Conservation (phyloP, 352 stramenopile species). For the Globisporangium cylindrosporum region DNA sequence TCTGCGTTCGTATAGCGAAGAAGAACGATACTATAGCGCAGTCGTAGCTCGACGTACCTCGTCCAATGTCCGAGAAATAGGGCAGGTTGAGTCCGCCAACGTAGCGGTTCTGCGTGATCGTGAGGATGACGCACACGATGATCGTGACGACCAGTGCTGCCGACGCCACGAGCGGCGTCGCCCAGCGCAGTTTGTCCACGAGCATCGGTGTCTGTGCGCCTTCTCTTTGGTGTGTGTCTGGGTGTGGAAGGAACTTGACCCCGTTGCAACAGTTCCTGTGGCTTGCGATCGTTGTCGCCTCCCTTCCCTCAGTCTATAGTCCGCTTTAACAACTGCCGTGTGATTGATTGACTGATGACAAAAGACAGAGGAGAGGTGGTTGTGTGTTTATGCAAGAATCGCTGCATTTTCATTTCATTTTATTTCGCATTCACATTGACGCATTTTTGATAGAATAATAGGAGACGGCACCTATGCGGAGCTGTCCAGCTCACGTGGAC, state of each 20-base stretch:
- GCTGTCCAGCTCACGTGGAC: neutral
- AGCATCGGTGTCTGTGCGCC: neutral
- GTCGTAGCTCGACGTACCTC: slow-evolving; percentile 20
- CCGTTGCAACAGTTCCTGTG: neutral
- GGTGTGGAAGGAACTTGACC: neutral
- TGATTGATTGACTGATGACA: neutral
- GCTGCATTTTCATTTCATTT: slow-evolving; percentile 1
- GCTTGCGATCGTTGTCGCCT: neutral
- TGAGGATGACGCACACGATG: slow-evolving; percentile 37
- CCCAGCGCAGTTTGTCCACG: neutral
- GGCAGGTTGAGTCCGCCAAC: slow-evolving; percentile 44
- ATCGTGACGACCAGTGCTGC: slow-evolving; percentile 39
- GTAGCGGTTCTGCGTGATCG: slow-evolving; percentile 36
- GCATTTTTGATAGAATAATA: neutral
- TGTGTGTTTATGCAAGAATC: slow-evolving; percentile 1
- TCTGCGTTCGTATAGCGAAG: neutral
- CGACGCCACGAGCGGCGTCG: slow-evolving; percentile 37
- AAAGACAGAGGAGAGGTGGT: neutral
- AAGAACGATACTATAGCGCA: no score
- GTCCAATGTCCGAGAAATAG: slow-evolving; percentile 62
- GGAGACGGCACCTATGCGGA: no score
- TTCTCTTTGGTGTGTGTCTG: neutral
- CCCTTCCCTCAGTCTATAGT: neutral
- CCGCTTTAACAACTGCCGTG: neutral
- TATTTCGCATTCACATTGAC: neutral